Evolutionary conservation across 805 yeast genomes (phyloP).

Genomic region (Allodekkera sacchari): DNA sequence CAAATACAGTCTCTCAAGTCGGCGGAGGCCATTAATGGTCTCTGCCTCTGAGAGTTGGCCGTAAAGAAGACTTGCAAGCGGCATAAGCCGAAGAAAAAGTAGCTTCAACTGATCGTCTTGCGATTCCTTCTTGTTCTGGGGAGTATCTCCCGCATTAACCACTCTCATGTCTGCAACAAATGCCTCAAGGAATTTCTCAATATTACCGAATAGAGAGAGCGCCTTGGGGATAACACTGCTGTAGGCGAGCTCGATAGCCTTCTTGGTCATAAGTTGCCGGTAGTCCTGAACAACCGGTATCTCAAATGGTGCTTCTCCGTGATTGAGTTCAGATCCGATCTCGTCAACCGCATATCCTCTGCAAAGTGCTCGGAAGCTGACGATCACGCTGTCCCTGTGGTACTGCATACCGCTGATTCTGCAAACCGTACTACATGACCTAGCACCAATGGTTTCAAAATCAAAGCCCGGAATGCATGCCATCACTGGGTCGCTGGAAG

Average conservation of each 20-base stretch:
- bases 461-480: constrained; percentile 4
- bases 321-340: constrained; percentile 11
- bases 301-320: constrained; percentile 14
- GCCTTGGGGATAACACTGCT: background rate
- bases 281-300: too few species aligned
- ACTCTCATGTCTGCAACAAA: constrained; percentile 28
- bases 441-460: constrained; percentile 2
- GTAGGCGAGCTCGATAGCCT: background rate
- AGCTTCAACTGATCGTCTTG: constrained; percentile 11
- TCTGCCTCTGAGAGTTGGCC: constrained; percentile 37
- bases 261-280: constrained; percentile 2
- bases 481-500: constrained; percentile 1
- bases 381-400: background rate
- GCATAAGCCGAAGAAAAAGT: constrained; percentile 42
- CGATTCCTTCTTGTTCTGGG: background rate
- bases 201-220: background rate
- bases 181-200: constrained; percentile 1
- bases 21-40: constrained; percentile 19
- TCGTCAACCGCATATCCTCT: constrained; percentile 1
- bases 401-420: background rate
- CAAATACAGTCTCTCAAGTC: constrained; percentile 12
- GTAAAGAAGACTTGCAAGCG: constrained; percentile 50
- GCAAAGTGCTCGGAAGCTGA: constrained; percentile 2
- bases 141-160: too few species aligned
- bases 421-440: background rate